Percentiles rank a stretch among this genome's conserved stretches.
Conservation (phyloP, 768 basidiomycete genomes). For the Sarcodon sp. region DNA sequence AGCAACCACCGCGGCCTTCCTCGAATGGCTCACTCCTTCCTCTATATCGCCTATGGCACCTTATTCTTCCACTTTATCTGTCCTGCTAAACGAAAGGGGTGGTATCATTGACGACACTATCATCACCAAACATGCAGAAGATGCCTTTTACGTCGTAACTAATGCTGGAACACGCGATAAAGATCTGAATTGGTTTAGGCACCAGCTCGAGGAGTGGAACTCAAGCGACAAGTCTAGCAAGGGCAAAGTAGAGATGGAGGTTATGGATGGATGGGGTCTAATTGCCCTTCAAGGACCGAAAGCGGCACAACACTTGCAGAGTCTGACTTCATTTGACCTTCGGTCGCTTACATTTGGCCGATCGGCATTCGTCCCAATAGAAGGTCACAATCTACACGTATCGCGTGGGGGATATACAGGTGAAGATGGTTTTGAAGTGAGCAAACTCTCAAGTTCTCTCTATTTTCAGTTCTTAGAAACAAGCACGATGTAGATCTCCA, state of each 20-base stretch:
- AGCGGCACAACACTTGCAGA: constrained; percentile 70
- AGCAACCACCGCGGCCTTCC: constrained; percentile 61
- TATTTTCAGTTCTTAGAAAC: neutral
- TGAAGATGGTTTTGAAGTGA: constrained; percentile 94
- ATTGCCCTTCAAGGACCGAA: constrained; percentile 89
- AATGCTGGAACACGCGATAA: constrained; percentile 81
- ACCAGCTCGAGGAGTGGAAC: constrained; percentile 60
- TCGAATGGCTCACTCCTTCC: constrained; percentile 85
- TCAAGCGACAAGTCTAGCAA: constrained; percentile 29
- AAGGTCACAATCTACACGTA: constrained; percentile 72
- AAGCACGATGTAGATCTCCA: constrained; percentile 52
- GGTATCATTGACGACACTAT: constrained; percentile 97
- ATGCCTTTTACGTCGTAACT: constrained; percentile 90
- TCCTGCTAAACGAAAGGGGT: constrained; percentile 77
- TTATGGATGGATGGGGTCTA: constrained; percentile 77
- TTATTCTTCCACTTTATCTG: constrained; percentile 76
- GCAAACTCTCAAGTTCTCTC: neutral
- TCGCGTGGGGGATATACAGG: constrained; percentile 96
- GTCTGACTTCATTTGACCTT: constrained; percentile 64
- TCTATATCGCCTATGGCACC: constrained; percentile 54
- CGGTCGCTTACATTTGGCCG: constrained; percentile 70
- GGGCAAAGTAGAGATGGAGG: constrained; percentile 67
- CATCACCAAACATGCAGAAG: constrained; percentile 70
- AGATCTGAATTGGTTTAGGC: constrained; percentile 69
- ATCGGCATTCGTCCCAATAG: constrained; percentile 69